Conservation (phyloP, 1,284 basidiomycete species). For the Limonomyces culmigenus region DNA sequence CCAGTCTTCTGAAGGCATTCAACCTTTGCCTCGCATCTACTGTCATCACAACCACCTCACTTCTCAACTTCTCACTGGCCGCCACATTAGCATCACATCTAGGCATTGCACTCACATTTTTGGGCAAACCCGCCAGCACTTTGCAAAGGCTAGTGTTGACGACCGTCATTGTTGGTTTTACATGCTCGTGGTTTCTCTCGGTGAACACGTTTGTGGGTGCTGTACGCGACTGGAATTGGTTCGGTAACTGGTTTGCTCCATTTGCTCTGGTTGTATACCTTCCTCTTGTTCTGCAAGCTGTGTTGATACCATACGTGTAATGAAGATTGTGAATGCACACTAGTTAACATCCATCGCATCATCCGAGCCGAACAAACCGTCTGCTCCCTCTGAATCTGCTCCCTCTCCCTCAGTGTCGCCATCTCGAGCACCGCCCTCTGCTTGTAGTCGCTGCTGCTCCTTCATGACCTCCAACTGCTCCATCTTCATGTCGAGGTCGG, state of each 20-base stretch:
- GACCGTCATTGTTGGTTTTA: no score
- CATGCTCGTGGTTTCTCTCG: no score
- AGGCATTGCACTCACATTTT: no score
- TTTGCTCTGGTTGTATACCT: constrained; percentile 56
- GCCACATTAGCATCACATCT: constrained; percentile 46
- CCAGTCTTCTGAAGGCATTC: constrained; percentile 45
- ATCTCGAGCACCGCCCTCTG: constrained; percentile 30
- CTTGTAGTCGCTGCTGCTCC: constrained; percentile 48
- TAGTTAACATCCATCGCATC: constrained; percentile 24
- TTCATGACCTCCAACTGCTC: constrained; percentile 63
- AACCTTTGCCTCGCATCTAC: constrained; percentile 68
- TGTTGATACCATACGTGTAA: not conserved
- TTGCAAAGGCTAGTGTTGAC: no score
- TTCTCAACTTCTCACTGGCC: constrained; percentile 83
- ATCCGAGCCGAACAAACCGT: constrained; percentile 42
- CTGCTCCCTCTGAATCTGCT: constrained; percentile 19
- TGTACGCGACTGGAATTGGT: constrained; percentile 56
- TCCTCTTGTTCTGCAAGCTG: constrained; percentile 47
- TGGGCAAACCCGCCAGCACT: no score
- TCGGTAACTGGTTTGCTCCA: constrained; percentile 62
- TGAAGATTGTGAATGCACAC: constrained; percentile 5
- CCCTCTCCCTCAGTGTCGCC: constrained; percentile 16
- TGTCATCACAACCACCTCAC: constrained; percentile 67
- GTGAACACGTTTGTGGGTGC: no score
- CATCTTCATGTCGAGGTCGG: constrained; percentile 78